Evolutionary conservation across 2,329 filamentous ascomycete species (phyloP), one percentile per base, ranked within the genome.

Genomic region (Sclerotiophoma versabilis): DNA sequence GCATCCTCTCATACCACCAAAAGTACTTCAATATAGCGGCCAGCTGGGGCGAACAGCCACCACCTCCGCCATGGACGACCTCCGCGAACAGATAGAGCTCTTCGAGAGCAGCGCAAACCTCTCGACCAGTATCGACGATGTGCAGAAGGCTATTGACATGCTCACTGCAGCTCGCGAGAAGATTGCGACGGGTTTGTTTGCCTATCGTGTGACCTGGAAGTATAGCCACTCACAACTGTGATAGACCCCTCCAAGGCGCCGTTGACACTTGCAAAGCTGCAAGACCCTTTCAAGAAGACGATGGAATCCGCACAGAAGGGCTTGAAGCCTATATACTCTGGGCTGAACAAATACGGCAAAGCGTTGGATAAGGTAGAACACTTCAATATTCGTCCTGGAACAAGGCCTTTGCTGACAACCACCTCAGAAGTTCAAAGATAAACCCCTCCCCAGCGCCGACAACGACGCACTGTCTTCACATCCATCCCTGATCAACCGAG

Each of bases 311-410:
- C 96, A 32, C 93, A 89, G 63, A 87, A 89, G 47, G 88, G 91
- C 66, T 78, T 98, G 43, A 95, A 92, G 73, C 90, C 91, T 49
- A 87, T 95, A 2, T 89, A 96, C 65, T 89, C 88, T 59, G 87
- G 88, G 2, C 87, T 96, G 53, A 92, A 88, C 73, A 89, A 88
- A 62, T 96, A 96, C 75, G 87, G 87, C 63, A 96, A 93, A 72
- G 86, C 90, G 5, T 80, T 99, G 25, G 91, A 96, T 74, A 91
- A 89, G 81, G 90, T 91, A 75, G 34, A 76, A 27, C 32, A 11
- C 20, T 3, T n/a, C 9, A 17, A 11, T 22, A 25, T n/a, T 12
- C 5, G 12, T 15, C 32, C 29, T 25, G 19, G 12, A 19, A 36
- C 12, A n/a, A 29, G 3, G 10, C 19, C 27, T 27, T n/a, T 47